Percentiles rank a stretch among this genome's conserved stretches.
phyloP scores from a whole-genome alignment of 495 filamentous ascomycete genomes.

The Geoglossum glabrum region DNA sequence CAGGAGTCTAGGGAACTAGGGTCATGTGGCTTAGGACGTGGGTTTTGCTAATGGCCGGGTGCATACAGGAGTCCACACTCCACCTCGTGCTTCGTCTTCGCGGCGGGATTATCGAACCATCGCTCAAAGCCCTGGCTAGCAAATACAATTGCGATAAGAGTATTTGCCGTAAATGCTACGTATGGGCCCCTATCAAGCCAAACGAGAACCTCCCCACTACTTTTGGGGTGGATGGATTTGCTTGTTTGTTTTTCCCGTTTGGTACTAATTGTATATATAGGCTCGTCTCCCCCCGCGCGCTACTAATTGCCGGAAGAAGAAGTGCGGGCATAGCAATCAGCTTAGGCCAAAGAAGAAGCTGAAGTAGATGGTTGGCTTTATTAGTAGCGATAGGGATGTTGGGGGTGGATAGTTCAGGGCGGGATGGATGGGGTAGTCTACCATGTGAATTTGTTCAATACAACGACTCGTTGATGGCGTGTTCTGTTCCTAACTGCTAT shows the following conservation, averaged over 20 bases:
- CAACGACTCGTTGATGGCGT: no score
- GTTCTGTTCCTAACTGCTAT: no score
- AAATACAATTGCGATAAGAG: conserved; percentile 99
- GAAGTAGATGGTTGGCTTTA: conserved; percentile 43
- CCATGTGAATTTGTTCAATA: no score
- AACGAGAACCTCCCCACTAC: background rate
- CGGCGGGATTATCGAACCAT: conserved; percentile 98
- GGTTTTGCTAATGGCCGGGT: background rate
- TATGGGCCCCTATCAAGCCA: conserved; percentile 24
- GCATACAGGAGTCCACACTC: conserved; percentile 78
- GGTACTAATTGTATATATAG: conserved; percentile 17
- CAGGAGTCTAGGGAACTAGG: background rate
- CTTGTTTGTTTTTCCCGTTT: no score
- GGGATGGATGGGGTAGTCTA: background rate
- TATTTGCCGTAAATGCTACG: conserved; percentile 99
- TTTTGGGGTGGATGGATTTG: no score
- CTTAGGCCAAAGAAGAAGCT: conserved; percentile 99
- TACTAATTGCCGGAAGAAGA: conserved; percentile 99
- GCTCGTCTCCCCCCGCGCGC: conserved; percentile 94
- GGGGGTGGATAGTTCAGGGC: no score
- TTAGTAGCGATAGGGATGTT: background rate
- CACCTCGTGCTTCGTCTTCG: conserved; percentile 98
- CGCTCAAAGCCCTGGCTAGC: conserved; percentile 89
- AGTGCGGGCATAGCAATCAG: conserved; percentile 99
- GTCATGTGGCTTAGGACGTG: background rate